phyloP scores from a whole-genome alignment of 2,329 filamentous ascomycete species.

The Clarireedia sp. region DNA sequence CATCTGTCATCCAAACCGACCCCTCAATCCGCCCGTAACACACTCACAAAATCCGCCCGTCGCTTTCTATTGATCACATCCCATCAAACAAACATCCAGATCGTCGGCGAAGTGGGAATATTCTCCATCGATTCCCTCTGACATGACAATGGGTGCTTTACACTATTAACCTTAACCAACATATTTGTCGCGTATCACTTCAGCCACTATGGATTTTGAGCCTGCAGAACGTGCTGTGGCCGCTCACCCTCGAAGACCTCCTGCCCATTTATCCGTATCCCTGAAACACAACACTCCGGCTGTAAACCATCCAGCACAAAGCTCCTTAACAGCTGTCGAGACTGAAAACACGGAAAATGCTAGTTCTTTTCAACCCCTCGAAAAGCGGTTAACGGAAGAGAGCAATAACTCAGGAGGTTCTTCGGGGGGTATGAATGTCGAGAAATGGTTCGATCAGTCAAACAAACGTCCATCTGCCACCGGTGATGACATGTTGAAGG shows the following conservation, averaged over 20 bases:
- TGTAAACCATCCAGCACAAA: background rate
- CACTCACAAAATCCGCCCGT: no score
- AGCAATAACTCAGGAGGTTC: constrained; percentile 14
- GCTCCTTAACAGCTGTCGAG: background rate
- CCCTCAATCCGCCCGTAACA: no score
- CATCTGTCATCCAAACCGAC: no score
- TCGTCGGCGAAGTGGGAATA: background rate
- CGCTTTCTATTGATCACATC: background rate
- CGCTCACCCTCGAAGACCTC: constrained; percentile 20
- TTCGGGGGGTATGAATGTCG: constrained; percentile 7
- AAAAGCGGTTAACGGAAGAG: constrained; percentile 14
- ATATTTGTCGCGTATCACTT: background rate
- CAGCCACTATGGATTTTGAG: constrained; percentile 5
- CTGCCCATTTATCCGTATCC: constrained; percentile 22
- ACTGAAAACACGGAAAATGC: background rate
- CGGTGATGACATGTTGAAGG: constrained; percentile 12
- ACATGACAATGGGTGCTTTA: constrained; percentile 4
- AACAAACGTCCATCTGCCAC: constrained; percentile 19
- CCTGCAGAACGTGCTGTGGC: background rate
- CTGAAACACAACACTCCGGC: constrained; percentile 10
- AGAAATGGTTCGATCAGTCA: constrained; percentile 24
- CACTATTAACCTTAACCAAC: background rate
- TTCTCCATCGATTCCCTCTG: background rate
- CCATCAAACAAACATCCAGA: background rate
- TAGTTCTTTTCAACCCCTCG: background rate